These are phyloP conservation scores for Conticribra guillardii DNA, from an alignment of 108 stramenopile genomes.

Conservation along the genomic window DNA sequence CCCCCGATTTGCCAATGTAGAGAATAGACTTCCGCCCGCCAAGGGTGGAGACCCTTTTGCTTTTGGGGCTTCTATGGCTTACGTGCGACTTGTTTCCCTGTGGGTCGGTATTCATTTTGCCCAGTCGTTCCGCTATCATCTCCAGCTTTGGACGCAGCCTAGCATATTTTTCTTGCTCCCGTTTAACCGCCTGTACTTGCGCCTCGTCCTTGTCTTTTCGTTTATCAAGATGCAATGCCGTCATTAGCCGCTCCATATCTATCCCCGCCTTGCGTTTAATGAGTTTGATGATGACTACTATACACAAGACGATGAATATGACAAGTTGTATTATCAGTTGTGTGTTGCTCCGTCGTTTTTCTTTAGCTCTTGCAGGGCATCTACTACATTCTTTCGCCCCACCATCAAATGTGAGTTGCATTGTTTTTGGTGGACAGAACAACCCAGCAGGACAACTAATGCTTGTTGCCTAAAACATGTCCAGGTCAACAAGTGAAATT, in stretches of 20 bases:
- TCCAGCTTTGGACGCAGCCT: conserved; percentile 44
- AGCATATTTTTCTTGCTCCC: conserved; percentile 25
- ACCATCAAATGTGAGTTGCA: not conserved
- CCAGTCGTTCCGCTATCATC: conserved; percentile 39
- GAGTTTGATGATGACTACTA: too few species aligned
- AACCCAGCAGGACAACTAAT: conserved; percentile 3
- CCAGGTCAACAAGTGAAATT: too few species aligned
- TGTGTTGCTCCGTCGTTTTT: not conserved
- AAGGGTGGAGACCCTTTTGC: not conserved
- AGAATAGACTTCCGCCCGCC: not conserved
- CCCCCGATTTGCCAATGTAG: conserved; percentile 4
- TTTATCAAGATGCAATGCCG: too few species aligned
- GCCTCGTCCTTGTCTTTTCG: not conserved
- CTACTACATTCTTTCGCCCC: not conserved
- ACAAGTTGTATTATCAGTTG: too few species aligned
- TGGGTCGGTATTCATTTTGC: conserved; percentile 15
- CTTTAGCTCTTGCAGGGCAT: conserved; percentile 1
- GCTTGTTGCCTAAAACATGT: conserved; percentile 4
- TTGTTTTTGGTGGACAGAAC: conserved; percentile 18
- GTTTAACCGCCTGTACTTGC: conserved; percentile 14
- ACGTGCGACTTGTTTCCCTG: not conserved
- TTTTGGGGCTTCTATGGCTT: not conserved
- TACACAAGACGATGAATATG: too few species aligned
- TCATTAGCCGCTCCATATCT: too few species aligned
- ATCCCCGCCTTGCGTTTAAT: too few species aligned